Evolutionary conservation across 192 early-diverging fungal species (phyloP).

Genomic region (Phycomyces nitens): DNA sequence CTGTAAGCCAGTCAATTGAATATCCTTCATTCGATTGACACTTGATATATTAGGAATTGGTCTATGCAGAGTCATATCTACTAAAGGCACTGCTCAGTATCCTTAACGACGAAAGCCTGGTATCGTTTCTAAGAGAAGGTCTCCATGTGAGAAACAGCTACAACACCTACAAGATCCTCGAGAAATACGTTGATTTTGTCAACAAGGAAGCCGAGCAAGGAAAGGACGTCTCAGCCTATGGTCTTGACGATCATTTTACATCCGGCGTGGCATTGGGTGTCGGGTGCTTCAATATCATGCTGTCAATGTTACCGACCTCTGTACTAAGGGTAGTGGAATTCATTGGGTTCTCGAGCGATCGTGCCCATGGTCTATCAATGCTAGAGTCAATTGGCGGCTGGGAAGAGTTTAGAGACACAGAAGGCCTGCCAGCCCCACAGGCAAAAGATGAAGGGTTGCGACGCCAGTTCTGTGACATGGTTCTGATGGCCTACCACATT

Average conservation of each 20-base stretch:
- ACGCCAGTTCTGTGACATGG: conserved; percentile 73
- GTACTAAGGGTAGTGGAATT: conserved; percentile 78
- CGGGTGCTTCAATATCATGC: conserved; percentile 77
- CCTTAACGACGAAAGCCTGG: conserved; percentile 69
- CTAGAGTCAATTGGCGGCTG: conserved; percentile 74
- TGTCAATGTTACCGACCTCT: conserved; percentile 72
- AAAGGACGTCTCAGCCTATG: conserved; percentile 42
- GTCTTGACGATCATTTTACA: conserved; percentile 77
- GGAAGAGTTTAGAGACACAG: conserved; percentile 28
- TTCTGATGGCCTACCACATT: conserved; percentile 71
- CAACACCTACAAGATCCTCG: conserved; percentile 57
- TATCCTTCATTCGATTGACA: background rate
- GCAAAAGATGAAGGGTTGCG: conserved; percentile 57
- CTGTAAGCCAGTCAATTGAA: conserved; percentile 38
- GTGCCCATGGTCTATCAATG: conserved; percentile 69
- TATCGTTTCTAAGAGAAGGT: conserved; percentile 78
- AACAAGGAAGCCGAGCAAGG: conserved; percentile 46
- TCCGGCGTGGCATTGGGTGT: conserved; percentile 77
- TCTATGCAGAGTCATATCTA: conserved; percentile 74
- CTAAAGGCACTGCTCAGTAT: conserved; percentile 74
- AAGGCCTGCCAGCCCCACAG: conserved; percentile 5
- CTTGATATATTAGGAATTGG: conserved; percentile 54
- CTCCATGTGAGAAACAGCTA: conserved; percentile 75
- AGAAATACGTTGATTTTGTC: conserved; percentile 47
- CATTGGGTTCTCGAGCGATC: conserved; percentile 80